Evolutionary conservation across 2,329 filamentous ascomycete genomes (phyloP).

Genomic region (Calonectria pseudoturangicola): DNA sequence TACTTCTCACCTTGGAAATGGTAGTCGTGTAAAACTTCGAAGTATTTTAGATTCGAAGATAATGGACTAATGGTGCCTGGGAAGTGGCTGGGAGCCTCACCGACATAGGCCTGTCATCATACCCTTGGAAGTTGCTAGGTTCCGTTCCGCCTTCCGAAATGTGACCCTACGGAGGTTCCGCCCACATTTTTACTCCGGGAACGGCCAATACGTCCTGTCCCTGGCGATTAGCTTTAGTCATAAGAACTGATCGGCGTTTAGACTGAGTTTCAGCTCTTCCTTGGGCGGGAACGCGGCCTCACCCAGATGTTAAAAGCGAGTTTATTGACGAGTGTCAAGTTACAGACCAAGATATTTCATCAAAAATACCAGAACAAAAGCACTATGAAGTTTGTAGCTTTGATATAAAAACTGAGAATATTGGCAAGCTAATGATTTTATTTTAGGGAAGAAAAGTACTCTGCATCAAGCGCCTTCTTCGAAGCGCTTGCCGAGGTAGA

Average conservation of each 20-base stretch:
- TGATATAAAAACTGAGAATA: no score
- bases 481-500: slow-evolving; percentile 80
- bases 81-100: background rate
- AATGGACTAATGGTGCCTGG: background rate
- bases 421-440: background rate
- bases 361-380: no score
- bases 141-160: slow-evolving; percentile 9
- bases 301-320: background rate
- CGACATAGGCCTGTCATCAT: background rate
- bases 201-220: background rate
- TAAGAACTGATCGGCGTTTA: background rate
- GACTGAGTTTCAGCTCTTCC: background rate
- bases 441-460: slow-evolving; percentile 67
- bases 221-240: background rate
- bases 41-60: no score
- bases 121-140: background rate
- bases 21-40: no score
- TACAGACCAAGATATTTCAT: background rate
- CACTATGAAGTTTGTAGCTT: background rate
- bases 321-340: background rate
- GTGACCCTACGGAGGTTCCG: slow-evolving; percentile 6
- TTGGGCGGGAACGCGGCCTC: background rate
- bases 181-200: background rate
- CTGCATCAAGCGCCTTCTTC: slow-evolving; percentile 86
- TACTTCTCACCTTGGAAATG: no score